A percentile compares a stretch with the other conserved stretches of the same genome.
phyloP scores from a whole-genome alignment of 305 asterid species.

The Withania somnifera region DNA sequence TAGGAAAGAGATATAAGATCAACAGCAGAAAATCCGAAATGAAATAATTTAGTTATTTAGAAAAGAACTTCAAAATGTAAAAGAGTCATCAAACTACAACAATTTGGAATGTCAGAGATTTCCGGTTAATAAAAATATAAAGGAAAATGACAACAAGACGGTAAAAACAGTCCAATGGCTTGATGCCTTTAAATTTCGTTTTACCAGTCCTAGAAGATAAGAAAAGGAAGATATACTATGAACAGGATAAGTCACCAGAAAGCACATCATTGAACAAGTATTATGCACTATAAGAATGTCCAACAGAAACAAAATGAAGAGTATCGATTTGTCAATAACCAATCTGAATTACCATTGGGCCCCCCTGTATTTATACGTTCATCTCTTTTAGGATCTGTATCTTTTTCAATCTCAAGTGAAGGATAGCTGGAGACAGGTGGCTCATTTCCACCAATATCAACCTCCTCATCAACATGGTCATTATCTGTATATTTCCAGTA shows the following conservation, averaged over 20 bases:
- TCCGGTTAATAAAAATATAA: not conserved
- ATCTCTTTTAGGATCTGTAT: constrained; percentile 27
- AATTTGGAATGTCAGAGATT: not conserved
- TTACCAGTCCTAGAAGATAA: not conserved
- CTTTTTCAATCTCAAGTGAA: constrained; percentile 53
- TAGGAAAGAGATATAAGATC: not conserved
- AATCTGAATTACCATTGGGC: constrained; percentile 11
- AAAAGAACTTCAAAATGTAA: not conserved
- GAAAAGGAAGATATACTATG: not conserved
- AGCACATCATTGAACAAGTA: not conserved
- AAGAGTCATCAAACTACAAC: not conserved
- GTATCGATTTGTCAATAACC: not conserved
- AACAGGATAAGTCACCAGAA: not conserved
- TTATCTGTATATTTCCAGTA: constrained; percentile 34
- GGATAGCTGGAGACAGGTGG: constrained; percentile 70
- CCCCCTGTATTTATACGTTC: constrained; percentile 36
- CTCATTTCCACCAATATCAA: constrained; percentile 80
- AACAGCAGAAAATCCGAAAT: not conserved
- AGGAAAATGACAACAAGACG: not conserved
- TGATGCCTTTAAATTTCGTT: not conserved
- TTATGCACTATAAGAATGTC: not conserved
- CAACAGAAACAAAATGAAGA: not conserved
- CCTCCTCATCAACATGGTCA: constrained; percentile 56
- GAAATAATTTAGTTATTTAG: not conserved
- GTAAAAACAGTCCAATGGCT: not conserved